Evolutionary conservation across 805 yeast genomes (phyloP), one percentile per base, ranked within the genome.

Genomic region (Maudiozyma pseudohumilis): DNA sequence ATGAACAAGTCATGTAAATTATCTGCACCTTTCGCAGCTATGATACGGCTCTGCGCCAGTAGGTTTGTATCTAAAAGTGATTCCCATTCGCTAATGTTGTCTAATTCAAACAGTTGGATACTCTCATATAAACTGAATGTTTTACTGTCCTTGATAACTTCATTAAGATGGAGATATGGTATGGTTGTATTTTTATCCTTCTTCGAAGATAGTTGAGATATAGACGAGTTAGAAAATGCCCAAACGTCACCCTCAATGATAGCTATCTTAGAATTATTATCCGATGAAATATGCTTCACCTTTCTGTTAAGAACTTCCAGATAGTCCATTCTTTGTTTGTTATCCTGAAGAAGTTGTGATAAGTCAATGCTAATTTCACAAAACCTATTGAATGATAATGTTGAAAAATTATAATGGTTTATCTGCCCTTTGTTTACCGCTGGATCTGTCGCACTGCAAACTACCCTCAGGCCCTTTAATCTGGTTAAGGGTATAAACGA

Each of bases 401-500:
- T n/a, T n/a, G n/a, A n/a, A n/a, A n/a, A 11, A 9, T 9, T 9
- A 11, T 23, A 23, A 23, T 23, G 11, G 25, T 23, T 23, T 23
- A 23, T 23, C 25, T 23, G 25, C 8, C 11, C 8, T 23, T 23
- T 23, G 25, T 9, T 8, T 8, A 23, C 25, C 8, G 11, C 8
- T 11, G 11, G 42, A 24, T 31, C 36, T 45, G n/a, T 53, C 29
- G 2, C n/a, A n/a, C n/a, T n/a, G n/a, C n/a, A n/a, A n/a, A n/a
- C n/a, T n/a, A n/a, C n/a, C n/a, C n/a, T n/a, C n/a, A n/a, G n/a
- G n/a, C 60, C 60, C 40, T 55, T 56, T 22, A 56, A 53, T 30
- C 57, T 48, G 15, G 59, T 50, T 17, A 56, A 34, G 3, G 49
- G 40, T 32, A 42, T 46, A 18, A 53, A 47, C 16, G 34, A 37